Evolutionary conservation across 305 asterid species (phyloP).

Genomic region (Withania somnifera): DNA sequence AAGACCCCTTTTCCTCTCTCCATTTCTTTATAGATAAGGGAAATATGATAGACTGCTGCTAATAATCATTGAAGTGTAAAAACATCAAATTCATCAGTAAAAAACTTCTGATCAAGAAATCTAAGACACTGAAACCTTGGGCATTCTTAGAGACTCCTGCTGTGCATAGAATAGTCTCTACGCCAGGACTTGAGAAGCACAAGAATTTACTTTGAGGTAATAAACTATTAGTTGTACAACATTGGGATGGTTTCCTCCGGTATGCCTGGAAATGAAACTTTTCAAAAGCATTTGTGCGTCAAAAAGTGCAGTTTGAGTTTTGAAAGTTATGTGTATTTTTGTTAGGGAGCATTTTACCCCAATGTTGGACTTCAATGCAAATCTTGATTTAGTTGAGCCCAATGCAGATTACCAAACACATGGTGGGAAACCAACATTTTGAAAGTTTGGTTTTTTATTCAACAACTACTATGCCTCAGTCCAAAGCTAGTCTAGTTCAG

Average conservation of each 20-base stretch:
- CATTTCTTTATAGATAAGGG: background rate
- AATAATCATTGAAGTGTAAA: background rate
- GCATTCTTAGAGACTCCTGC: background rate
- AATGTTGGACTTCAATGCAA: no score
- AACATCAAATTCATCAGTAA: background rate
- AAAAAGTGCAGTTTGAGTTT: background rate
- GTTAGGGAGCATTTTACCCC: no score
- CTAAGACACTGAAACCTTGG: background rate
- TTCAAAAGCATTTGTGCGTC: background rate
- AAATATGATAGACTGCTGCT: background rate
- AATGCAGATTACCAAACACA: no score
- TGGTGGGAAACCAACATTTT: background rate
- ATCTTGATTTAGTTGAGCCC: no score
- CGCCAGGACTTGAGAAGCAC: background rate
- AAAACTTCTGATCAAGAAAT: background rate
- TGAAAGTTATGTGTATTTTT: no score
- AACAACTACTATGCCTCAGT: background rate
- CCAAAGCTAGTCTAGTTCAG: background rate
- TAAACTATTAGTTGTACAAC: background rate
- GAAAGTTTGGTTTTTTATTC: background rate
- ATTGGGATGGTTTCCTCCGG: background rate
- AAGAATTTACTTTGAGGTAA: background rate
- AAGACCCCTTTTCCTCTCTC: background rate
- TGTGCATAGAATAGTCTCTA: background rate
- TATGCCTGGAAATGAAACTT: background rate